phyloP scores from a whole-genome alignment of 306 rosid genomes.

The Cucurbita maxima region DNA sequence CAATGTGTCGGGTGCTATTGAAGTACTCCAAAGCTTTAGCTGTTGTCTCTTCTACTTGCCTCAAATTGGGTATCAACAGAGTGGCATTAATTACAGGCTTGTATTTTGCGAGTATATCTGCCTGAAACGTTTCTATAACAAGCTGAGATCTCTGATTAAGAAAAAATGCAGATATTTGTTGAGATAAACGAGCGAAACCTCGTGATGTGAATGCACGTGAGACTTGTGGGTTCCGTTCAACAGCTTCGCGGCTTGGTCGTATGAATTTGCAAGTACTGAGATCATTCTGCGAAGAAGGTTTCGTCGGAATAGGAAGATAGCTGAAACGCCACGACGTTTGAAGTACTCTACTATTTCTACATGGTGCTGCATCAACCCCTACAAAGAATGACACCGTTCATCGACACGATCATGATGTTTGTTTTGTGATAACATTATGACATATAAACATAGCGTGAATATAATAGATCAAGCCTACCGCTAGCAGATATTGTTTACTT shows the following conservation, averaged over 20 bases:
- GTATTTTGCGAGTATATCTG: conserved; percentile 79
- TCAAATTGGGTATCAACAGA: conserved; percentile 39
- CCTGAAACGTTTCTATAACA: conserved; percentile 41
- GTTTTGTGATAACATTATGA: background rate
- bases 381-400: conserved; percentile 7
- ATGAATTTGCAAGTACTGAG: conserved; percentile 74
- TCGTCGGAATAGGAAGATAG: conserved; percentile 86
- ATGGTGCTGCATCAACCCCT: conserved; percentile 92
- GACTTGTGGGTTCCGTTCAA: conserved; percentile 97
- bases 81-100: conserved; percentile 70
- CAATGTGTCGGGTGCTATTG: conserved; percentile 70
- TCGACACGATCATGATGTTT: background rate
- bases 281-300: conserved; percentile 91
- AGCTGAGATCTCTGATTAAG: background rate
- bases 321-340: conserved; percentile 56
- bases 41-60: conserved; percentile 57
- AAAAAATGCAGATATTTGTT: background rate
- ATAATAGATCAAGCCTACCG: too few species aligned
- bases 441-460: background rate
- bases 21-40: conserved; percentile 75
- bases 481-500: too few species aligned
- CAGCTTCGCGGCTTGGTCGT: conserved; percentile 51
- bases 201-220: conserved; percentile 78
- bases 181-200: conserved; percentile 37
- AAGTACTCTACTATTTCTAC: conserved; percentile 63